Evolutionary conservation across 2,329 filamentous ascomycete species (phyloP).

Genomic region (Ilyonectria sp.): DNA sequence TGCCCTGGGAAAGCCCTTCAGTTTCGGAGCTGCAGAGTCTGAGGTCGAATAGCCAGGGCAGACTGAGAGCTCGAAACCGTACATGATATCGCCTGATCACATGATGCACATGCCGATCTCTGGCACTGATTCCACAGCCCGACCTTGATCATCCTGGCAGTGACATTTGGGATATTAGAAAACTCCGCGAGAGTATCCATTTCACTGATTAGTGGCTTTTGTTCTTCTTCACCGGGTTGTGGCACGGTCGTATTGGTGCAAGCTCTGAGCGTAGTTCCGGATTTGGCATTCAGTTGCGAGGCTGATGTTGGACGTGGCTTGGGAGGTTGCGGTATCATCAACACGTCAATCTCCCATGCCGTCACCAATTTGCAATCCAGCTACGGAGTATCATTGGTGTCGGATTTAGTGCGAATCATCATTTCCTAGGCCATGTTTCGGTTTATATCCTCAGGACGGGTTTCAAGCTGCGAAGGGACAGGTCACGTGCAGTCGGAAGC

Average conservation of each 20-base stretch:
- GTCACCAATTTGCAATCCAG: not conserved
- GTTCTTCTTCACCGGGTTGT: no score
- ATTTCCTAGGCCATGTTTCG: not conserved
- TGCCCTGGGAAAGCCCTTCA: not conserved
- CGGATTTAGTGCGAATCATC: no score
- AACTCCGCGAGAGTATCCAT: no score
- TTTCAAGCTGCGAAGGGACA: not conserved
- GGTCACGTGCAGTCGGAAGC: conserved; percentile 36
- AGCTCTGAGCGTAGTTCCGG: not conserved
- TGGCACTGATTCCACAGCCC: no score
- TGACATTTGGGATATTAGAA: no score
- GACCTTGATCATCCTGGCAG: no score
- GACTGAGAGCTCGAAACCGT: not conserved
- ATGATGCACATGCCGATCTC: no score
- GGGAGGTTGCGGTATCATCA: not conserved
- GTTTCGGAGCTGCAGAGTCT: not conserved
- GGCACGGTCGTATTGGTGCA: not conserved
- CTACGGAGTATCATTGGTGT: not conserved
- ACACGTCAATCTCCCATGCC: not conserved
- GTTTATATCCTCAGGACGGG: not conserved
- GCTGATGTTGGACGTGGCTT: not conserved
- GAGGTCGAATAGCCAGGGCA: not conserved
- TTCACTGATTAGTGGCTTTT: no score
- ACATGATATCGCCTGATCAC: no score
- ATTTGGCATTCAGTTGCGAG: not conserved